These are phyloP conservation scores for Isatis lusitanica DNA, from an alignment of 441 rosid species.

Conservation along the genomic window DNA sequence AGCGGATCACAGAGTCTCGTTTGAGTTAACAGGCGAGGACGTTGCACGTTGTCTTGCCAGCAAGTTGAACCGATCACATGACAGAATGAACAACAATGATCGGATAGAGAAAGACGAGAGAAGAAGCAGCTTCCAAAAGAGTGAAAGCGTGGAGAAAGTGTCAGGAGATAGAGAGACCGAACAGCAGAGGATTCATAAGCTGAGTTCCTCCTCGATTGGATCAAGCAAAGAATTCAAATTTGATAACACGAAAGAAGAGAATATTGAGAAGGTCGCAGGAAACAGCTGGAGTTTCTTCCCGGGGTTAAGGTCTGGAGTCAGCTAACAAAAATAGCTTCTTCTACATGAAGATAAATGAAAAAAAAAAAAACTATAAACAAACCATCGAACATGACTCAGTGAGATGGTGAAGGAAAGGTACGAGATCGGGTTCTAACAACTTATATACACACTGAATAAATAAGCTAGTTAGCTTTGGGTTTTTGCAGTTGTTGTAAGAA, in stretches of 20 bases:
- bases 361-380: neutral
- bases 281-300: slow-evolving; percentile 91
- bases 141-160: slow-evolving; percentile 39
- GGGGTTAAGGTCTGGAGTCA: slow-evolving; percentile 74
- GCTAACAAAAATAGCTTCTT: slow-evolving; percentile 46
- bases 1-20: slow-evolving; percentile 80
- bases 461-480: slow-evolving; percentile 21
- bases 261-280: slow-evolving; percentile 64
- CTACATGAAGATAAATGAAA: neutral
- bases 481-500: neutral
- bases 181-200: slow-evolving; percentile 51
- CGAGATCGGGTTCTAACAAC: slow-evolving; percentile 17
- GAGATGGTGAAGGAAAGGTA: slow-evolving; percentile 3
- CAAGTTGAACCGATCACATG: slow-evolving; percentile 54
- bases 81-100: slow-evolving; percentile 38
- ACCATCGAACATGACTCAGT: slow-evolving; percentile 10
- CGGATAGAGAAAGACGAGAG: slow-evolving; percentile 37
- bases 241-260: slow-evolving; percentile 71
- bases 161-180: slow-evolving; percentile 56
- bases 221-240: slow-evolving; percentile 89
- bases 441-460: slow-evolving; percentile 37
- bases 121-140: slow-evolving; percentile 32
- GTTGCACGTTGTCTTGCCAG: slow-evolving; percentile 88
- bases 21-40: slow-evolving; percentile 93
- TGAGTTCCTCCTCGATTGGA: slow-evolving; percentile 73